These are phyloP conservation scores for Lentinula edodes DNA, from an alignment of 768 basidiomycete genomes.

Conservation along the genomic window DNA sequence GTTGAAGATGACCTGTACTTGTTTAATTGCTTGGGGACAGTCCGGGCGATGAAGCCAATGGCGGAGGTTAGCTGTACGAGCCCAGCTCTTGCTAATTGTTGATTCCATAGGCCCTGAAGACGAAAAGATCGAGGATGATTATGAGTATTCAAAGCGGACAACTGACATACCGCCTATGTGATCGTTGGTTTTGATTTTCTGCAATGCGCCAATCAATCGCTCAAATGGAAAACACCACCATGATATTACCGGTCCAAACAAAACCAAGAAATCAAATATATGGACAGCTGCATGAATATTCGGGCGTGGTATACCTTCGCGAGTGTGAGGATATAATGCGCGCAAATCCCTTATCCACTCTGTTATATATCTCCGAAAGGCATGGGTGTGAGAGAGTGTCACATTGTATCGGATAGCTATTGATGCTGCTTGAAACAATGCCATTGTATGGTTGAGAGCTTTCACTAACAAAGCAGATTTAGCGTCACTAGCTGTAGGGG, in stretches of 20 bases:
- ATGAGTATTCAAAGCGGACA: background rate
- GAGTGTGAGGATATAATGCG: conserved; percentile 11
- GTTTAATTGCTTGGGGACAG: background rate
- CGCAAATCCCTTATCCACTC: conserved; percentile 11
- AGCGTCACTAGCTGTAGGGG: background rate
- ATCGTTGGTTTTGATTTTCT: conserved; percentile 25
- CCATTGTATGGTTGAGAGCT: conserved; percentile 20
- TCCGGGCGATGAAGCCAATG: background rate
- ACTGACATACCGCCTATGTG: conserved; percentile 1
- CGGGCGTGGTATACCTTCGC: conserved; percentile 7
- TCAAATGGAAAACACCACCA: conserved; percentile 38
- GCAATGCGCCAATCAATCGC: conserved; percentile 28
- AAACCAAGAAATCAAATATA: conserved; percentile 20
- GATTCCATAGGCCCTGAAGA: conserved; percentile 3
- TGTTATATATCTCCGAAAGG: conserved; percentile 7
- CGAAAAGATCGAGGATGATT: background rate
- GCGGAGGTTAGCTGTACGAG: conserved; percentile 2
- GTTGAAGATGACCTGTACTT: background rate
- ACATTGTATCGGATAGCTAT: conserved; percentile 13
- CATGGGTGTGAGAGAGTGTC: background rate
- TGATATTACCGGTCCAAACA: conserved; percentile 26
- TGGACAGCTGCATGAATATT: conserved; percentile 26
- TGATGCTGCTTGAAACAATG: conserved; percentile 15
- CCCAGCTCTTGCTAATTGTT: background rate
- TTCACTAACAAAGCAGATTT: background rate